Percentiles rank a stretch among this genome's conserved stretches.
phyloP scores from a whole-genome alignment of 495 filamentous ascomycete genomes.

The Talaromyces borbonicus region DNA sequence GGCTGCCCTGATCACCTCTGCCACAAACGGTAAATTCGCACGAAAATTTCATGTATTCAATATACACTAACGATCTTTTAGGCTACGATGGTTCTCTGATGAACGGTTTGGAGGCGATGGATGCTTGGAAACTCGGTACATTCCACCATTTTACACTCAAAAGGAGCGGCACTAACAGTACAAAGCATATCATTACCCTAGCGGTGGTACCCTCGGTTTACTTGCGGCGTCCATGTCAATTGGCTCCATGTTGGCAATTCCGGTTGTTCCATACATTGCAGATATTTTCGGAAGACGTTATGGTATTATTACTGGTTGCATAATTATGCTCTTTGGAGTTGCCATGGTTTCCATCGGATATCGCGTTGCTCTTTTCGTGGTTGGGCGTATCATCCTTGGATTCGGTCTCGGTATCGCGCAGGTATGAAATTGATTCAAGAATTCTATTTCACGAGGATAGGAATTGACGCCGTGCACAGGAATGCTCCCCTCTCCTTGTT shows the following conservation, averaged over 20 bases:
- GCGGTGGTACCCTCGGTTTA: conserved; percentile 46
- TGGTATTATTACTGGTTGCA: conserved; percentile 51
- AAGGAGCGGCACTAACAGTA: conserved; percentile 5
- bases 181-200: conserved; percentile 33
- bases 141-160: conserved; percentile 16
- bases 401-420: conserved; percentile 54
- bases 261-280: conserved; percentile 51
- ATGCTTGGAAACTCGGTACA: conserved; percentile 25
- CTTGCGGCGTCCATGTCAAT: conserved; percentile 61
- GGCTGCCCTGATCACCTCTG: conserved; percentile 3
- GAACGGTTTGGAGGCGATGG: conserved; percentile 31
- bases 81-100: conserved; percentile 55
- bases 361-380: conserved; percentile 50
- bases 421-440: conserved; percentile 6
- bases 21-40: conserved; percentile 4
- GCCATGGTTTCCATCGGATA: conserved; percentile 32
- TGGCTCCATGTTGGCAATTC: conserved; percentile 53
- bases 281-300: conserved; percentile 52
- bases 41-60: too few species aligned
- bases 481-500: conserved; percentile 52
- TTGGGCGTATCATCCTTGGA: conserved; percentile 45
- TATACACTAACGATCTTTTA: too few species aligned
- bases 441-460: too few species aligned
- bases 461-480: conserved; percentile 27
- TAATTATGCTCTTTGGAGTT: conserved; percentile 43